Conservation (phyloP, 768 basidiomycete genomes). For the Kwoniella heveanensis region DNA sequence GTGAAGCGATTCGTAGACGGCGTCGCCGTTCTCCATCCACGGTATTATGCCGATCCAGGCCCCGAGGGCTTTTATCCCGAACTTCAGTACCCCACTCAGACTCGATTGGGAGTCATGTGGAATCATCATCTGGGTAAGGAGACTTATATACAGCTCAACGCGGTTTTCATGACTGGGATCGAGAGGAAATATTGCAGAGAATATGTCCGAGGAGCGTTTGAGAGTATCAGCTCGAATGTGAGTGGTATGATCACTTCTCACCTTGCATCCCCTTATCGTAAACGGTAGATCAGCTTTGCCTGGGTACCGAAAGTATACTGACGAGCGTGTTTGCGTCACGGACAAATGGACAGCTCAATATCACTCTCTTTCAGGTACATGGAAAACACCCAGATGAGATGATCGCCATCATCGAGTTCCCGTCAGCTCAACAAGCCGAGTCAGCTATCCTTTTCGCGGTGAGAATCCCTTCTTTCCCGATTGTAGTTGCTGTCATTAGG, state of each 20-base stretch:
- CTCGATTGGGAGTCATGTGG: constrained; percentile 13
- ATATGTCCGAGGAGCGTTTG: neutral
- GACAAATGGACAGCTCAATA: neutral
- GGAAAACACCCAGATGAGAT: neutral
- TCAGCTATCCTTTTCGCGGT: constrained; percentile 8
- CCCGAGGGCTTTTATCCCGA: constrained; percentile 19
- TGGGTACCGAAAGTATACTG: too few relatives aligned
- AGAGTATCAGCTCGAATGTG: neutral
- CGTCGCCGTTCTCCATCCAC: constrained; percentile 7
- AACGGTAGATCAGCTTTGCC: neutral
- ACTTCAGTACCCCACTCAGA: constrained; percentile 17
- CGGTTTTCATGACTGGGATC: constrained; percentile 11
- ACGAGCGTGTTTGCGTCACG: too few relatives aligned
- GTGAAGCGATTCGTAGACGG: constrained; percentile 11
- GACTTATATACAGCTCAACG: constrained; percentile 17
- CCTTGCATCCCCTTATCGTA: neutral
- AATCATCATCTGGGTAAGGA: neutral
- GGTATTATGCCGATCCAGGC: constrained; percentile 18
- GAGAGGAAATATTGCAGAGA: neutral
- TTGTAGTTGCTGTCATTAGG: too few relatives aligned
- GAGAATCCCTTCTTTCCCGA: too few relatives aligned
- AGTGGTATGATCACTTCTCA: neutral
- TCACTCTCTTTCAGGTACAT: constrained; percentile 8
- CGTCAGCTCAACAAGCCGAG: constrained; percentile 10
- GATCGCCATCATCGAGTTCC: constrained; percentile 14